phyloP scores from a whole-genome alignment of 768 basidiomycete species.

The Gloeostereum incarnatum region DNA sequence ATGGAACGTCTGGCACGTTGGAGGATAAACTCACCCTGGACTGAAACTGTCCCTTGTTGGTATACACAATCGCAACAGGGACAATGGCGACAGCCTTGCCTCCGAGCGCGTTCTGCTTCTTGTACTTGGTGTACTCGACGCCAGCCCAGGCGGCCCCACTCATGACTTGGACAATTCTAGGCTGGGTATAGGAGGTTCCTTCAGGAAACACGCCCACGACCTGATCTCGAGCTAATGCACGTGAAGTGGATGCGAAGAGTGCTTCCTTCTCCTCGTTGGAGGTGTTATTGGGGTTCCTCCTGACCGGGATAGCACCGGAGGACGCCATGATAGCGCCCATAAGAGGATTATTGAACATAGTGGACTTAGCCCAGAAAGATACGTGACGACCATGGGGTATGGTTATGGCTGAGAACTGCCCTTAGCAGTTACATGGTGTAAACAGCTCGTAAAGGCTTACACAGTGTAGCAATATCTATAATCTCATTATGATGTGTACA shows the following conservation, averaged over 20 bases:
- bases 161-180: slow-evolving; percentile 35
- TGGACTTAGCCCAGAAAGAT: slow-evolving; percentile 67
- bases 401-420: slow-evolving; percentile 29
- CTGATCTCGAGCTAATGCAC: slow-evolving; percentile 40
- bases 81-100: slow-evolving; percentile 35
- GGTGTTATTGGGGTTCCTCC: slow-evolving; percentile 43
- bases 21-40: slow-evolving; percentile 44
- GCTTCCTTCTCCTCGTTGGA: not conserved
- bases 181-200: slow-evolving; percentile 43
- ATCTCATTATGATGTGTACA: slow-evolving; percentile 65
- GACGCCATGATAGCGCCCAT: slow-evolving; percentile 41
- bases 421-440: not conserved
- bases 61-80: slow-evolving; percentile 64
- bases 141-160: slow-evolving; percentile 68
- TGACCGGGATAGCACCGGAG: slow-evolving; percentile 66
- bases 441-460: slow-evolving; percentile 17
- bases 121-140: slow-evolving; percentile 47
- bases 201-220: slow-evolving; percentile 66
- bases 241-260: slow-evolving; percentile 48
- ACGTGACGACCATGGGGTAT: slow-evolving; percentile 51
- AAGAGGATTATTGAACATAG: slow-evolving; percentile 52
- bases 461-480: slow-evolving; percentile 42
- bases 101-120: slow-evolving; percentile 7
- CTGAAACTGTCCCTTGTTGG: slow-evolving; percentile 56
- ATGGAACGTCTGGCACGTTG: no score